These are phyloP conservation scores for Eucalyptus polybractea DNA, from an alignment of 345 rosid species.

Conservation along the genomic window DNA sequence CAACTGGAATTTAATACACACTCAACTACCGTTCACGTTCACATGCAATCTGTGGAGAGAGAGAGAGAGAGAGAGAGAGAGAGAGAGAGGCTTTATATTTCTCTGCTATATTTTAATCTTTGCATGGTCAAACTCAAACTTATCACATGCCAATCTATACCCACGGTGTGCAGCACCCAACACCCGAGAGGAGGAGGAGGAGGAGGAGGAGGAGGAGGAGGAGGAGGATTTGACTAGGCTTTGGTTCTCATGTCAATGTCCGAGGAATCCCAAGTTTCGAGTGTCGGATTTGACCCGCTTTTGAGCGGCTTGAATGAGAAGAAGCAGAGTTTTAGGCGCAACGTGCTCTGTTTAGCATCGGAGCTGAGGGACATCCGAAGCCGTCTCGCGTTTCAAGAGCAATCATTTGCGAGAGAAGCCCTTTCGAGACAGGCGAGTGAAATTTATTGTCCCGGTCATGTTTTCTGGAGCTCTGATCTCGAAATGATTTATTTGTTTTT, in stretches of 20 bases:
- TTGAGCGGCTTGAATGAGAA: slow-evolving; percentile 85
- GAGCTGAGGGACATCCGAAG: slow-evolving; percentile 73
- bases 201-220: neutral
- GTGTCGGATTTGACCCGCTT: slow-evolving; percentile 58
- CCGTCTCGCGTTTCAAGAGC: slow-evolving; percentile 62
- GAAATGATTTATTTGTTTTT: neutral
- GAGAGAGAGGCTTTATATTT: neutral
- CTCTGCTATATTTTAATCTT: neutral
- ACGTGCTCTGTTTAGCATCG: slow-evolving; percentile 76
- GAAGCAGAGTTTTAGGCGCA: slow-evolving; percentile 73
- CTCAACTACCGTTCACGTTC: neutral
- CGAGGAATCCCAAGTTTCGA: slow-evolving; percentile 4
- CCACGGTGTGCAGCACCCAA: neutral
- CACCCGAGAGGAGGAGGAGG: neutral
- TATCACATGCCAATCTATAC: neutral
- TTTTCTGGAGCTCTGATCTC: neutral
- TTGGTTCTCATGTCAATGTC: slow-evolving; percentile 19
- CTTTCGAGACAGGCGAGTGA: slow-evolving; percentile 54
- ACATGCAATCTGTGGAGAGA: neutral
- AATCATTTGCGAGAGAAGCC: slow-evolving; percentile 58
- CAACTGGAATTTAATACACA: neutral
- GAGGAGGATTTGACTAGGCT: neutral
- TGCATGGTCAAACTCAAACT: neutral
- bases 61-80: neutral
- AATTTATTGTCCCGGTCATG: neutral